Conservation (phyloP, 352 stramenopile genomes). For the Pythium sukuiense region DNA sequence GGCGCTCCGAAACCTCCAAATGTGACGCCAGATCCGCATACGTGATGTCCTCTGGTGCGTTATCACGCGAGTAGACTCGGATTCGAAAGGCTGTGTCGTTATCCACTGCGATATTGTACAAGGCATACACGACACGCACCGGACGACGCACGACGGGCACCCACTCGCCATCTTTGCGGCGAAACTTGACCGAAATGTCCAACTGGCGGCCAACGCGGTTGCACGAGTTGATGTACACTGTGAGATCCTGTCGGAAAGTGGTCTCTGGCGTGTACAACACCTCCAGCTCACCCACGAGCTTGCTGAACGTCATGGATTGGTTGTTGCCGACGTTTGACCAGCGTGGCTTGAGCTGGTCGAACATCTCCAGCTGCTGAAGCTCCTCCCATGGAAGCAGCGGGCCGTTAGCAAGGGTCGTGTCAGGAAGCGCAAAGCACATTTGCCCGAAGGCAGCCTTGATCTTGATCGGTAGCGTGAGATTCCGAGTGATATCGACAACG, state of each 20-base stretch:
- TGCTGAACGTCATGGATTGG: neutral
- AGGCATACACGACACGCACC: neutral
- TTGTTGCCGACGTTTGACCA: neutral
- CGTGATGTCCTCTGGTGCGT: neutral
- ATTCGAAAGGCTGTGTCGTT: neutral
- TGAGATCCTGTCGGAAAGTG: neutral
- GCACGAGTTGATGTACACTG: neutral
- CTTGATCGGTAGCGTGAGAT: neutral
- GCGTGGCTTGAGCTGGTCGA: neutral
- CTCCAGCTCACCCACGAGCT: neutral
- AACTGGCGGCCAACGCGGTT: neutral
- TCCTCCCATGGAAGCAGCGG: neutral
- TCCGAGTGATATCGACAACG: neutral
- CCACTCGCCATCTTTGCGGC: neutral
- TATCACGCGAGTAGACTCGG: conserved; percentile 3
- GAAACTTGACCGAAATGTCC: conserved; percentile 1
- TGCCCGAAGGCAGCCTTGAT: conserved; percentile 5
- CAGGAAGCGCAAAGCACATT: neutral
- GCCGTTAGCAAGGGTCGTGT: neutral
- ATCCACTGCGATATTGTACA: conserved; percentile 7
- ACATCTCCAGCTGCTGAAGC: neutral
- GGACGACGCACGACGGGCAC: neutral
- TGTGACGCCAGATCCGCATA: neutral
- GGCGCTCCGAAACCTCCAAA: neutral
- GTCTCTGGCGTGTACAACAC: neutral